phyloP scores from a whole-genome alignment of 2,329 filamentous ascomycete species.

The Colletotrichum lini region DNA sequence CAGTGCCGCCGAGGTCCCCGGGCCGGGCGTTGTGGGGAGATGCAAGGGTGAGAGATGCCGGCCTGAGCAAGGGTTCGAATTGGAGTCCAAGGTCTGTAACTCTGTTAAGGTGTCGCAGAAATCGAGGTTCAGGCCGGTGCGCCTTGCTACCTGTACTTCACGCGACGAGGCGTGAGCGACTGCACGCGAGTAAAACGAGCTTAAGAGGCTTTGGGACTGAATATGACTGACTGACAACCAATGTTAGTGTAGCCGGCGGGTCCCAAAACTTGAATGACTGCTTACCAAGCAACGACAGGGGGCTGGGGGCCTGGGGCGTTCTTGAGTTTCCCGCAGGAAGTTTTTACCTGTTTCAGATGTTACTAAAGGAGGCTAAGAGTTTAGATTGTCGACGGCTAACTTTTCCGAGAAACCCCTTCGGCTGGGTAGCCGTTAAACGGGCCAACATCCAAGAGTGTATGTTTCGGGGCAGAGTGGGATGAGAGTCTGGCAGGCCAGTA shows the following conservation, averaged over 20 bases:
- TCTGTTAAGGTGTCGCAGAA: not conserved
- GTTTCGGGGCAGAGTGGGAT: not conserved
- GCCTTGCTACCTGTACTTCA: not conserved
- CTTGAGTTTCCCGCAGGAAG: conserved; percentile 12
- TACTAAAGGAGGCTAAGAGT: not conserved
- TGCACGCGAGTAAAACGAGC: not conserved
- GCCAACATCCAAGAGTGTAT: not conserved
- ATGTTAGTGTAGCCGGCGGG: not conserved
- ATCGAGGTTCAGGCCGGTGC: not conserved
- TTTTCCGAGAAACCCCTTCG: conserved; percentile 20
- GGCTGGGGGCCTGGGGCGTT: not conserved
- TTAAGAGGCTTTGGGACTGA: too few species aligned
- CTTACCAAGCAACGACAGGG: conserved; percentile 17
- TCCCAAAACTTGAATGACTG: not conserved
- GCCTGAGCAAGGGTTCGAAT: not conserved
- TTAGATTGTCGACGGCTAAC: not conserved
- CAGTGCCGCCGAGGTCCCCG: conserved; percentile 13
- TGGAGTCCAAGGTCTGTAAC: not conserved
- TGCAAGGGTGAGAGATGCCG: not conserved
- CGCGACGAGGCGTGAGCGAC: not conserved
- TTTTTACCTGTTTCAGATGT: conserved; percentile 26
- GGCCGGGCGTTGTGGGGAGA: not conserved
- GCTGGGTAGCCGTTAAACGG: not conserved
- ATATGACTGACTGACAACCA: too few species aligned
- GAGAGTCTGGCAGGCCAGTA: not conserved